Conservation (phyloP, 1,284 basidiomycete species). For the Heterobasidion annosum region DNA sequence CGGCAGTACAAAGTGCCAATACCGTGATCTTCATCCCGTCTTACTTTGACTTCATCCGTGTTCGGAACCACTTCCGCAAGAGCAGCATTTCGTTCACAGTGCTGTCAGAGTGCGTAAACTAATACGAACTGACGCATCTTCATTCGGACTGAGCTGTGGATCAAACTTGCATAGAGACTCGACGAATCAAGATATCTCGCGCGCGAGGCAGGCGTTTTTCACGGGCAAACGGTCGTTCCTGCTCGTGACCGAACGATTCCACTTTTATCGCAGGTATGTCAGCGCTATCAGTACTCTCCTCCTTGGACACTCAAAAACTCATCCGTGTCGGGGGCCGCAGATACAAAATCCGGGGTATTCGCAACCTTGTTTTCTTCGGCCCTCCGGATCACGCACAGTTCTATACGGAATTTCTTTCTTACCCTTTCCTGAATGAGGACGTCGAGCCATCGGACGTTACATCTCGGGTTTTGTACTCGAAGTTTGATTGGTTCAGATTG, state of each 20-base stretch:
- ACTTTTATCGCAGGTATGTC: conserved; percentile 84
- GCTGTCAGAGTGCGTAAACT: conserved; percentile 68
- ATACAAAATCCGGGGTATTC: conserved; percentile 87
- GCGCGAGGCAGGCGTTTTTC: conserved; percentile 92
- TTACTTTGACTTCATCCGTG: conserved; percentile 93
- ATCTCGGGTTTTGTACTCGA: conserved; percentile 74
- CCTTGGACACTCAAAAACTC: not conserved
- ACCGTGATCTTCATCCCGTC: conserved; percentile 89
- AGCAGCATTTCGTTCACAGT: conserved; percentile 67
- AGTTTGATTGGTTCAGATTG: conserved; percentile 82
- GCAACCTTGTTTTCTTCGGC: conserved; percentile 89
- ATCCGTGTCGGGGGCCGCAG: conserved; percentile 28
- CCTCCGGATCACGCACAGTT: conserved; percentile 88
- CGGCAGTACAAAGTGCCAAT: conserved; percentile 85
- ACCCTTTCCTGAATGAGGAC: conserved; percentile 78
- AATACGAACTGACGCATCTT: conserved; percentile 15
- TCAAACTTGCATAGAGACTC: conserved; percentile 59
- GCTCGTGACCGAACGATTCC: conserved; percentile 92
- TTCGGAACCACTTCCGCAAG: conserved; percentile 83
- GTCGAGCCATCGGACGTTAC: conserved; percentile 76
- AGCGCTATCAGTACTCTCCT: not conserved
- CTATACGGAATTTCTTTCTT: conserved; percentile 83
- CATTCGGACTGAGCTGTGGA: not conserved
- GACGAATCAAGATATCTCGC: conserved; percentile 85
- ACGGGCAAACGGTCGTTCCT: conserved; percentile 81